phyloP scores from a whole-genome alignment of 768 basidiomycete genomes.

The Xanthoconium stramineum region DNA sequence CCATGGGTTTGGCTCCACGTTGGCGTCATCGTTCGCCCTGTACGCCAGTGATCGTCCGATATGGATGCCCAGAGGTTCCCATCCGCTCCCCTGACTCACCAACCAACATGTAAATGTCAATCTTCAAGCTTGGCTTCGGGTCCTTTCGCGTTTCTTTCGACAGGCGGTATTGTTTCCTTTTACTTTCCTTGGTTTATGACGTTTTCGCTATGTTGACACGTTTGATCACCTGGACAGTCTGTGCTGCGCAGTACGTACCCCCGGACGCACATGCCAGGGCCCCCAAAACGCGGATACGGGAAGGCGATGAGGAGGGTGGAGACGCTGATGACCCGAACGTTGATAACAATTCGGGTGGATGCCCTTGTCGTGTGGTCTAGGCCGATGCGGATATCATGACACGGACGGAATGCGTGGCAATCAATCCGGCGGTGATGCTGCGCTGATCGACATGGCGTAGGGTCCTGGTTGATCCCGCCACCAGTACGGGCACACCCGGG shows the following conservation, averaged over 20 bases:
- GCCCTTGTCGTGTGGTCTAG: background rate
- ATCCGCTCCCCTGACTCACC: background rate
- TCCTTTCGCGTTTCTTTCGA: background rate
- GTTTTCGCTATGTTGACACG: background rate
- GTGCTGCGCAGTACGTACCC: background rate
- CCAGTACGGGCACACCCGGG: background rate
- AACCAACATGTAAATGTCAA: conserved; percentile 5
- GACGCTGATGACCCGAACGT: background rate
- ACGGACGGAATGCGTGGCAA: background rate
- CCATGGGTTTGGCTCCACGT: background rate
- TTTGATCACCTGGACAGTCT: conserved; percentile 3
- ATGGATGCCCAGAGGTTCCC: background rate
- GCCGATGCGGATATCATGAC: background rate
- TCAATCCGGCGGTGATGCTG: background rate
- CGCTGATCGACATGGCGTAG: conserved; percentile 3
- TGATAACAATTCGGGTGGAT: background rate
- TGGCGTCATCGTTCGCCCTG: background rate
- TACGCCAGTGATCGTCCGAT: conserved; percentile 10
- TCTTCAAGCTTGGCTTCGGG: conserved; percentile 1
- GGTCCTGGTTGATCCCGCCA: background rate
- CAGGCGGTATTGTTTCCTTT: conserved; percentile 4
- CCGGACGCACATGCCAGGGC: background rate
- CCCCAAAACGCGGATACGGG: background rate
- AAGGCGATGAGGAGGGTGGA: background rate
- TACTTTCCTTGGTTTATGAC: background rate